Conservation (phyloP, 2,329 filamentous ascomycete genomes). For the Remersonia thermophila region DNA sequence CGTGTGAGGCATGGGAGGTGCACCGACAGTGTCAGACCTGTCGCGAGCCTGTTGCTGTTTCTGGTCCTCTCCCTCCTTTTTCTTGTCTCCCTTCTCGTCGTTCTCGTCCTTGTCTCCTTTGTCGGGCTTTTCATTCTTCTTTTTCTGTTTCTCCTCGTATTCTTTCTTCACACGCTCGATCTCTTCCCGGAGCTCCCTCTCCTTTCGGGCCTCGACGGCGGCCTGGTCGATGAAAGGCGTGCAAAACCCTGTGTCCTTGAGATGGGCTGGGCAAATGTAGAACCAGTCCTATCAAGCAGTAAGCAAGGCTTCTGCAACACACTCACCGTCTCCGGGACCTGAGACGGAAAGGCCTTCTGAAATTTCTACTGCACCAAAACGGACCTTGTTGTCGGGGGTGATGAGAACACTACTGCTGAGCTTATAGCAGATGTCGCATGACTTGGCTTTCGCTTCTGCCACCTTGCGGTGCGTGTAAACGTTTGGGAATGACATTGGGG, state of each 20-base stretch:
- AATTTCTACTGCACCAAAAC: not conserved
- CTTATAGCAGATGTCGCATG: slow-evolving; percentile 88
- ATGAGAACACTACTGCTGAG: slow-evolving; percentile 77
- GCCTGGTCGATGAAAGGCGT: slow-evolving; percentile 59
- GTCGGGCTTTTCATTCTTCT: slow-evolving; percentile 53
- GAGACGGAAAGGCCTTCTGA: too few relatives aligned
- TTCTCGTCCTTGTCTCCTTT: slow-evolving; percentile 28
- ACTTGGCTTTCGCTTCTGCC: slow-evolving; percentile 67
- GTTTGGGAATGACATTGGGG: slow-evolving; percentile 57
- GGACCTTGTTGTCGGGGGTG: slow-evolving; percentile 77
- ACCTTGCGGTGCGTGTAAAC: slow-evolving; percentile 77
- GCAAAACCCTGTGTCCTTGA: slow-evolving; percentile 75
- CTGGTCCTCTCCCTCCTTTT: slow-evolving; percentile 21
- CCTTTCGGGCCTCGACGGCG: slow-evolving; percentile 49
- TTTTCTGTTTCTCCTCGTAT: slow-evolving; percentile 60
- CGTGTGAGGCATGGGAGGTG: not conserved
- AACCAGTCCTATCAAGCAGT: slow-evolving; percentile 57
- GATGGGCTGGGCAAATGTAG: slow-evolving; percentile 72
- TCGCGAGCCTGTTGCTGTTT: slow-evolving; percentile 21
- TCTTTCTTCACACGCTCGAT: slow-evolving; percentile 58
- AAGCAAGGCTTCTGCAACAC: not conserved
- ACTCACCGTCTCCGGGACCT: not conserved
- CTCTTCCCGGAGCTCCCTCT: slow-evolving; percentile 54
- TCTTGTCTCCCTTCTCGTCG: slow-evolving; percentile 25
- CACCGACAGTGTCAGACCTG: not conserved